Evolutionary conservation across 2,329 filamentous ascomycete species (phyloP), one percentile per base, ranked within the genome.

Genomic region (Hortaea sp.): DNA sequence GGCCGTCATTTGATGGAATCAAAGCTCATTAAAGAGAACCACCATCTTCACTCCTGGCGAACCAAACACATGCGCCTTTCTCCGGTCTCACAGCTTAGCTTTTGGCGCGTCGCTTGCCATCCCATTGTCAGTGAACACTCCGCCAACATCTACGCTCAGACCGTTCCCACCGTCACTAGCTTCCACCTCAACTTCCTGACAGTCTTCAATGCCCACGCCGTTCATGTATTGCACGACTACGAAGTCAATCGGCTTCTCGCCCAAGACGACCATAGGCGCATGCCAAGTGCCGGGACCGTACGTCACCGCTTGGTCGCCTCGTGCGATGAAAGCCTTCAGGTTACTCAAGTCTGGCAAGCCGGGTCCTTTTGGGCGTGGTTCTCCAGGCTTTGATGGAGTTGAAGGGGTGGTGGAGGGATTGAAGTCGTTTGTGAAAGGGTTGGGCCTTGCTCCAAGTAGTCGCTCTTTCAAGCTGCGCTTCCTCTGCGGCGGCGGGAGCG

Each of bases 241-340:
- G 65, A 95, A 97, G 62, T 92, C 87, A 41, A 95, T 72, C 13
- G 81, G 74, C 45, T 71, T 68, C 39, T 68, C 64, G 1, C 89
- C 89, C 42, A 97, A 66, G 11, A 87, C 88, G 10, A 88, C 85
- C 90, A 98, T 97, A 0, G 92, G 92, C 50, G 90, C 88, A 71
- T 98, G 92, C 90, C 83, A 98, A 45, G 88, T 95, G 5, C 88
- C 92, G 1, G 85, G 81, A 1, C 78, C 88, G 64, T 97, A 98
- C 2, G 88, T 95, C 10, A 98, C 87, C 7, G 88, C 89, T 69
- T 95, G 88, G 27, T 76, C 74, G 2, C 80, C 82, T 42, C 75
- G 78, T 1, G 86, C 89, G 45, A 94, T 68, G 63, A 95, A 98
- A 0, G 88, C 90, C 54, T 73, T 76, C 35, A 94, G 57, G 6